Base-by-base conservation (phyloP, 768 basidiomycete species). In the Calocybe gangraenosa region DNA sequence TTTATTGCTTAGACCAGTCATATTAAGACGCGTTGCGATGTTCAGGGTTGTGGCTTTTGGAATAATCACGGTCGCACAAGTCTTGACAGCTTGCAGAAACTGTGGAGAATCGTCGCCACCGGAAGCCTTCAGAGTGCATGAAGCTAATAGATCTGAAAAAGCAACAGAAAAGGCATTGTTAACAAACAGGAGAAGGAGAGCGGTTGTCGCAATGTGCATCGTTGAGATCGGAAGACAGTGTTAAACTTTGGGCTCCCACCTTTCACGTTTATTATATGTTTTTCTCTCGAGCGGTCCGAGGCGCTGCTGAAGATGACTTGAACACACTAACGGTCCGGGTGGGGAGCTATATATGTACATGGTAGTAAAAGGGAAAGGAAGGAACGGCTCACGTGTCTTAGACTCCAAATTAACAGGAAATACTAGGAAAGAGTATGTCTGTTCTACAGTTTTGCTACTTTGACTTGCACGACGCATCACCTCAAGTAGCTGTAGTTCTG, bases 31-130 rank as follows among this genome's bases (percentile, higher is more conserved):
- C 4, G 74, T 74, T 14, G 60, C 65, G 44, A 81, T 76, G 22
- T 70, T 76, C 39, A 81, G 62, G 5, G 76, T 79, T 6, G 72
- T 74, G 3, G 58, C 56, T 5, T 60, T 55, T 0, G 78, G 76
- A 38, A 81, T 66, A 2, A 60, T 53, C 3, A 77, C 68, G 0
- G 67, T 74, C 40, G 53, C 52, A 51, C 70, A 76, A 18, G 62
- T 56, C 42, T 62, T 58, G 45, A 73, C 66, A 9, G 77, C 76
- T 18, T 59, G 49, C 17, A 77, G 50, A 47, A 81, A 70, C 9
- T 63, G 63, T 0, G 78, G 74, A 2, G 73, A 68, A 55, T 81
- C 79, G 49, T 81, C 79, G 6, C 66, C 65, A 14, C 77, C 74
- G 39, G 58, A 67, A 8, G 75, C 67, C 3, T 50, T 45, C 35